These are phyloP conservation scores for Gnomoniopsis smithogilvyi DNA, from an alignment of 2,329 filamentous ascomycete species.

Conservation along the genomic window DNA sequence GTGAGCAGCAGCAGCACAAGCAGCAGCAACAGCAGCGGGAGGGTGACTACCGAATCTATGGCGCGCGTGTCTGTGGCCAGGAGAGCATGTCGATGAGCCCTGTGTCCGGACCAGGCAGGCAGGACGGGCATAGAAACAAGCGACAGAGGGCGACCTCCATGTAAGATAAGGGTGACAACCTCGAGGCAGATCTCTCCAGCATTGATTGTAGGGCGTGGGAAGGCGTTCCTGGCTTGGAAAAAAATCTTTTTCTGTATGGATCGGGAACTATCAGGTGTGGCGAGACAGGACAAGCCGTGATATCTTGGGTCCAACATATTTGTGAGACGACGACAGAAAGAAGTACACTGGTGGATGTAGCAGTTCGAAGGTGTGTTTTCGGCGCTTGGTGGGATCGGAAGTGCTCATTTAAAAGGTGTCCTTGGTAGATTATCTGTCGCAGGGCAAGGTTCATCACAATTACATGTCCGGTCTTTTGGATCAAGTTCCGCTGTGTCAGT, in stretches of 20 bases:
- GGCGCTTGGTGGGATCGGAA: not conserved
- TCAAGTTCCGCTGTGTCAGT: no score
- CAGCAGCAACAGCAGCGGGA: not conserved
- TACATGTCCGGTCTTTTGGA: not conserved
- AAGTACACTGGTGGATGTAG: not conserved
- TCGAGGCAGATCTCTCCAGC: not conserved
- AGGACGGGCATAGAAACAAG: constrained; percentile 32
- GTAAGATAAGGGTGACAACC: constrained; percentile 20
- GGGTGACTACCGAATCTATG: not conserved
- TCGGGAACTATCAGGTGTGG: not conserved
- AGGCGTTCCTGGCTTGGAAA: not conserved
- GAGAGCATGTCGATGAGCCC: constrained; percentile 22
- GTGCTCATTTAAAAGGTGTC: not conserved
- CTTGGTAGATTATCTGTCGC: not conserved
- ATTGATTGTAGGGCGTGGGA: not conserved
- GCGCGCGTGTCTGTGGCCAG: constrained; percentile 7
- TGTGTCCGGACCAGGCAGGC: constrained; percentile 11
- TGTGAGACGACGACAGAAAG: not conserved
- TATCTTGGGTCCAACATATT: not conserved
- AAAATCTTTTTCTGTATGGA: not conserved
- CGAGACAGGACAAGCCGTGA: not conserved
- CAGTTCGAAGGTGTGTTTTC: not conserved
- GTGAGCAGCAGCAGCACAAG: constrained; percentile 11
- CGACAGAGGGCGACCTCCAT: constrained; percentile 38
- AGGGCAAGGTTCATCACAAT: not conserved